phyloP scores from a whole-genome alignment of 1,139 yeast genomes.

The Nematodospora anomalae region DNA sequence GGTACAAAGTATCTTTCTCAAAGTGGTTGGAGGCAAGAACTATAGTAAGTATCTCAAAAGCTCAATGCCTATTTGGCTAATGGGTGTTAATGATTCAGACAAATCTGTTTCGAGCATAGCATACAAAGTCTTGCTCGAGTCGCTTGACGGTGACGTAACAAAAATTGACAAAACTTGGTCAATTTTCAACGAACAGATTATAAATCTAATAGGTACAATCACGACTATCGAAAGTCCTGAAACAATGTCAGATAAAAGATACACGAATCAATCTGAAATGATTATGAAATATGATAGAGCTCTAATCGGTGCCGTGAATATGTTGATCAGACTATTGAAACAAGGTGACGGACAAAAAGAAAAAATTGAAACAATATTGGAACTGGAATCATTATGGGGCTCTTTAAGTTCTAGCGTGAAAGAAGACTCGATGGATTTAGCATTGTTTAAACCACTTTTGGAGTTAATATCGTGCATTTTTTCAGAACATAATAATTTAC shows the following conservation, averaged over 20 bases:
- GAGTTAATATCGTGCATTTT: constrained; percentile 29
- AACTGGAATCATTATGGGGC: constrained; percentile 47
- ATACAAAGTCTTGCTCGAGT: constrained; percentile 42
- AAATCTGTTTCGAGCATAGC: constrained; percentile 56
- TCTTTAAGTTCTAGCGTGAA: constrained; percentile 28
- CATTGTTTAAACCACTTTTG: constrained; percentile 48
- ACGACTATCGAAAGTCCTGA: constrained; percentile 57
- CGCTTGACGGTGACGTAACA: constrained; percentile 58
- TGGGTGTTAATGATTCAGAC: constrained; percentile 72
- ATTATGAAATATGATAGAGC: constrained; percentile 65
- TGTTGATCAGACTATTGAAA: constrained; percentile 43
- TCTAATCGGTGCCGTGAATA: constrained; percentile 49
- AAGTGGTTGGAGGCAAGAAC: constrained; percentile 60
- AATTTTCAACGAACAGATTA: constrained; percentile 54
- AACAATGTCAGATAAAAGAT: constrained; percentile 75
- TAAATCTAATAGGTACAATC: constrained; percentile 54
- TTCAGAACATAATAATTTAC: constrained; percentile 9
- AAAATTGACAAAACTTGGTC: constrained; percentile 61
- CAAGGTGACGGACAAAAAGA: constrained; percentile 9
- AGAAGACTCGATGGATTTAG: constrained; percentile 36
- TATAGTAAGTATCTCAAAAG: constrained; percentile 65
- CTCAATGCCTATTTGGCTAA: constrained; percentile 69
- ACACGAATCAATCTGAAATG: constrained; percentile 66
- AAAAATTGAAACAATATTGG: constrained; percentile 31
- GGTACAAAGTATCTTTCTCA: constrained; percentile 51